Conservation (phyloP, 495 filamentous ascomycete species). For the Penicillium tannophilum region DNA sequence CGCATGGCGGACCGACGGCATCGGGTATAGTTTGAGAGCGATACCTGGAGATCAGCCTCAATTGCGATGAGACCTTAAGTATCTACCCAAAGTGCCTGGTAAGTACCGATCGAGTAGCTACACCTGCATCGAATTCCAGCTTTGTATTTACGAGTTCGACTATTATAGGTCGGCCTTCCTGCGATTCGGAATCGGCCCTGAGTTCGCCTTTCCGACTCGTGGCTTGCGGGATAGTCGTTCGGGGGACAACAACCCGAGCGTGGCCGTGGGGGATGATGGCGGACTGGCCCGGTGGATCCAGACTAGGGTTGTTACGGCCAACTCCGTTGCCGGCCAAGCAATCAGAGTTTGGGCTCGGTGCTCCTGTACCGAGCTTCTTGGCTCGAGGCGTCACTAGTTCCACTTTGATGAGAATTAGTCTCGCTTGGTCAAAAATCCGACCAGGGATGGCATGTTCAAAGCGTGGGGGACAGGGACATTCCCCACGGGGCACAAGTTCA, state of each 20-base stretch:
- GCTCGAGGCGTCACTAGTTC: not conserved
- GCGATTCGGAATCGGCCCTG: no score
- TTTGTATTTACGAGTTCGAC: no score
- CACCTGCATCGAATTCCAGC: no score
- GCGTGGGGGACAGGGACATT: constrained; percentile 12
- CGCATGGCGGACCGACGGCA: not conserved
- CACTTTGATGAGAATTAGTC: not conserved
- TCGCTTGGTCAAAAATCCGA: not conserved
- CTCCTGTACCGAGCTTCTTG: not conserved
- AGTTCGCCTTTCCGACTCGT: not conserved
- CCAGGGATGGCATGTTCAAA: not conserved
- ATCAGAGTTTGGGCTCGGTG: constrained; percentile 5
- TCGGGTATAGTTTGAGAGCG: not conserved
- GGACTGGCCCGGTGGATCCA: constrained; percentile 7
- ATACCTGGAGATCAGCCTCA: no score
- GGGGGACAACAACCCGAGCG: constrained; percentile 18
- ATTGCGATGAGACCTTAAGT: no score
- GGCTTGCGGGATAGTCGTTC: not conserved
- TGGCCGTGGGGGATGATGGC: no score
- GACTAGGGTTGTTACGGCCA: constrained; percentile 9
- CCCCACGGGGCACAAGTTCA: constrained; percentile 20
- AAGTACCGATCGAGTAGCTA: no score
- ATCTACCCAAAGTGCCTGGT: no score
- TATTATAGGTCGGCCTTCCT: no score
- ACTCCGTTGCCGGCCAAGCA: constrained; percentile 15